phyloP scores from a whole-genome alignment of 495 filamentous ascomycete genomes.

The Usnea hakonensis region DNA sequence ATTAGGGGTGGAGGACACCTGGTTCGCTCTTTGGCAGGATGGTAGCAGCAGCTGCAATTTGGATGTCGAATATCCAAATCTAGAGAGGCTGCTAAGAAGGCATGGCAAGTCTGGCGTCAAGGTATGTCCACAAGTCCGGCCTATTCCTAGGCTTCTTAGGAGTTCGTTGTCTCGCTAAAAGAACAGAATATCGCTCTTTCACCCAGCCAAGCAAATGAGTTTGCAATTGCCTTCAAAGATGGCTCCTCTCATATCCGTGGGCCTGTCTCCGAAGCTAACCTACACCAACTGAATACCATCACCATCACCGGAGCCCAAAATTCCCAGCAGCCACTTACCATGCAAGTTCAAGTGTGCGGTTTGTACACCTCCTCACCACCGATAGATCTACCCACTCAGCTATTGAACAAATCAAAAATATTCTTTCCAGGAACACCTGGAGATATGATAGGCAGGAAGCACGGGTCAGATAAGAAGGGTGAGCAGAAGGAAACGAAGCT shows the following conservation, averaged over 20 bases:
- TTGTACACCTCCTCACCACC: neutral
- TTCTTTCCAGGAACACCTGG: neutral
- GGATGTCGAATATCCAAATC: neutral
- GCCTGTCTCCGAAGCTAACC: neutral
- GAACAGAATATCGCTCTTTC: neutral
- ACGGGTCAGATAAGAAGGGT: neutral
- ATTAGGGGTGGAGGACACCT: neutral
- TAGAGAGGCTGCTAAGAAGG: neutral
- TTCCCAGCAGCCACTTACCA: neutral
- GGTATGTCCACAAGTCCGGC: neutral
- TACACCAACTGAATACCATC: conserved; percentile 1
- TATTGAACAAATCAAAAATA: neutral
- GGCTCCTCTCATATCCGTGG: neutral
- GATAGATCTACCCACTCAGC: neutral
- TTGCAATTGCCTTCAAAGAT: conserved; percentile 2
- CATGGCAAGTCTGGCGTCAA: conserved; percentile 1
- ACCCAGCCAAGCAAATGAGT: neutral
- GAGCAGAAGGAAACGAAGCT: neutral
- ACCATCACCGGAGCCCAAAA: neutral
- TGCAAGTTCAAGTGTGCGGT: conserved; percentile 4
- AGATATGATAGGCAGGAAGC: neutral
- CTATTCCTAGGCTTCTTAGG: neutral
- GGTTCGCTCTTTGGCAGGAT: conserved; percentile 3
- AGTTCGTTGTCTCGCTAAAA: neutral
- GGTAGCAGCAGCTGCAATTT: neutral